A percentile compares a stretch with the other conserved stretches of the same genome.
Evolutionary conservation across 352 stramenopile genomes (phyloP).

Genomic region (Lagenidium sp.): DNA sequence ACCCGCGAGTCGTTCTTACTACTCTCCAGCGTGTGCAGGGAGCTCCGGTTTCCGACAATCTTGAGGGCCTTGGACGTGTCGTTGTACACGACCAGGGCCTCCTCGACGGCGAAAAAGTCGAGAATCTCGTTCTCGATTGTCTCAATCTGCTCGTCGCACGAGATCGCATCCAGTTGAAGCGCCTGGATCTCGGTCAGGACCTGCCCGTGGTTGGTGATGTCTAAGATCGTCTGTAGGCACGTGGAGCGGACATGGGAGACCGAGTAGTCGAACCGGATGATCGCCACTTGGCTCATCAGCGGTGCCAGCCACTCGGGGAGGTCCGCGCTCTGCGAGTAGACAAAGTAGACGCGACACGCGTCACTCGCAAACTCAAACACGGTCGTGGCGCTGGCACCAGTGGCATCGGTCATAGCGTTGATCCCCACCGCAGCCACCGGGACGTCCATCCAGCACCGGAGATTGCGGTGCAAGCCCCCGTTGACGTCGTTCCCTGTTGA

Average conservation of each 20-base stretch:
- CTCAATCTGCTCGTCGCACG: constrained; percentile 44
- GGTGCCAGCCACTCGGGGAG: constrained; percentile 27
- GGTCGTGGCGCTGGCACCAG: not conserved
- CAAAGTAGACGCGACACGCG: constrained; percentile 30
- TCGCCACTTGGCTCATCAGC: constrained; percentile 26
- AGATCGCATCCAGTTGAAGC: constrained; percentile 30
- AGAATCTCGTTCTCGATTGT: constrained; percentile 52
- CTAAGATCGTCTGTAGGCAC: constrained; percentile 21
- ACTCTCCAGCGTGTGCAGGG: constrained; percentile 30
- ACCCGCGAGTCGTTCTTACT: constrained; percentile 23
- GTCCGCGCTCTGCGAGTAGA: constrained; percentile 24
- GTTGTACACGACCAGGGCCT: constrained; percentile 23
- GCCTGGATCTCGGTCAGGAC: constrained; percentile 39
- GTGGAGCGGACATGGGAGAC: constrained; percentile 19
- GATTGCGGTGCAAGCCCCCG: constrained; percentile 2
- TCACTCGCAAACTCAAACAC: constrained; percentile 34
- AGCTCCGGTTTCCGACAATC: constrained; percentile 49
- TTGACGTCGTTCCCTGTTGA: not conserved
- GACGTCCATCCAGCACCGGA: constrained; percentile 29
- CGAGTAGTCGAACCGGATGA: constrained; percentile 41
- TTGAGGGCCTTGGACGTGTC: constrained; percentile 44
- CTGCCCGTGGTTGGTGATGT: constrained; percentile 20
- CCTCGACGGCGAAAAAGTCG: constrained; percentile 40
- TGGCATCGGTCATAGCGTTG: not conserved
- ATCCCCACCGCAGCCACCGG: not conserved